Evolutionary conservation across 331 rosid genomes (phyloP).

Genomic region (Arachis monticola): DNA sequence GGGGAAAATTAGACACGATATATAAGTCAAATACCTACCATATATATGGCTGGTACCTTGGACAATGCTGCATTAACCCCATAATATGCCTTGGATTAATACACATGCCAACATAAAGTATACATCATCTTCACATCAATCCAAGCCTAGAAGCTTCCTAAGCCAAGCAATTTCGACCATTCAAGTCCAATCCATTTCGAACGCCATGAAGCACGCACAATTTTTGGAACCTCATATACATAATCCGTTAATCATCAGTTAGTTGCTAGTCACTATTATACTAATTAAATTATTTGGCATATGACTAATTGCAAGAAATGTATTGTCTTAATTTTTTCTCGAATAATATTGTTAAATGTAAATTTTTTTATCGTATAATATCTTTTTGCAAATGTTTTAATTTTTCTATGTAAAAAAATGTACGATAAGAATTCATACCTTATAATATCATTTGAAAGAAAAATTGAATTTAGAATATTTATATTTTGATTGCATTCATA

Average conservation of each 20-base stretch:
- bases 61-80: slow-evolving; percentile 39
- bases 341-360: too few species aligned
- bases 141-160: slow-evolving; percentile 24
- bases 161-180: slow-evolving; percentile 16
- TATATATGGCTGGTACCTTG: slow-evolving; percentile 33
- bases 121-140: slow-evolving; percentile 12
- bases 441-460: too few species aligned
- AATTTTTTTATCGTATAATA: too few species aligned
- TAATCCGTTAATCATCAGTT: slow-evolving; percentile 9
- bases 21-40: slow-evolving; percentile 37
- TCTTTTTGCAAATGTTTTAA: too few species aligned
- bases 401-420: too few species aligned
- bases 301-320: neutral
- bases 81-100: slow-evolving; percentile 12
- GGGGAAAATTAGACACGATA: slow-evolving; percentile 27
- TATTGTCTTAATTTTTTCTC: too few species aligned
- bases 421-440: too few species aligned
- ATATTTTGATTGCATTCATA: neutral
- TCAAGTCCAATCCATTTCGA: slow-evolving; percentile 19
- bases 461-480: too few species aligned
- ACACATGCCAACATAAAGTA: slow-evolving; percentile 12
- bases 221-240: slow-evolving; percentile 2
- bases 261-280: neutral
- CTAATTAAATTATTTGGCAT: slow-evolving; percentile 12
- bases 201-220: slow-evolving; percentile 20